Percentiles rank a stretch among this genome's conserved stretches.
These are phyloP conservation scores for Deakozyma indianensis DNA, from an alignment of 805 yeast species.

Conservation along the genomic window DNA sequence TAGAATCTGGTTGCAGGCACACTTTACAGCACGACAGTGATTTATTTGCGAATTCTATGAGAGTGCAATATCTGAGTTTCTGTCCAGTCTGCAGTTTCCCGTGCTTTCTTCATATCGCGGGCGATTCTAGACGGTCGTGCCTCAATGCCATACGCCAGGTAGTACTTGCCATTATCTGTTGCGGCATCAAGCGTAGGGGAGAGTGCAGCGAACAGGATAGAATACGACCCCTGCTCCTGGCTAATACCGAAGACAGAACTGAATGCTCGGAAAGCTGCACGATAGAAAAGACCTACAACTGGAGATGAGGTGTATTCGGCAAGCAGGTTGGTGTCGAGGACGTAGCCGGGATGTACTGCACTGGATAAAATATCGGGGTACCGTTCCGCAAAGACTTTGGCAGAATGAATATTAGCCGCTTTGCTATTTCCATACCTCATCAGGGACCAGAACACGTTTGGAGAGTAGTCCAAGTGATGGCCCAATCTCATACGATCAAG, in stretches of 20 bases:
- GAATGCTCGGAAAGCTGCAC: slow-evolving; percentile 41
- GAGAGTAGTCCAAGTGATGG: slow-evolving; percentile 38
- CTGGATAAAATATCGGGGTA: slow-evolving; percentile 51
- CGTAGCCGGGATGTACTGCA: slow-evolving; percentile 74
- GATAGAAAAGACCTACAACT: neutral
- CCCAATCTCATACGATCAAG: slow-evolving; percentile 33
- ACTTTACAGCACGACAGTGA: slow-evolving; percentile 34
- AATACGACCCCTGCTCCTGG: slow-evolving; percentile 54
- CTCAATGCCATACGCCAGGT: slow-evolving; percentile 44
- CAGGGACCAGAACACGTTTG: slow-evolving; percentile 63
- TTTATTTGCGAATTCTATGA: no score
- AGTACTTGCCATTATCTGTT: slow-evolving; percentile 58
- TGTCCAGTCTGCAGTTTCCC: slow-evolving; percentile 72
- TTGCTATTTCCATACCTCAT: slow-evolving; percentile 66
- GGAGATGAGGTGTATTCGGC: slow-evolving; percentile 45
- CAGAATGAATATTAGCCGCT: slow-evolving; percentile 62
- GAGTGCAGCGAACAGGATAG: slow-evolving; percentile 50
- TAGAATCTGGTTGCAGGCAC: slow-evolving; percentile 93
- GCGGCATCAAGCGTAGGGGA: slow-evolving; percentile 33
- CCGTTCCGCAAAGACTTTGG: slow-evolving; percentile 46
- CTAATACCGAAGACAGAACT: slow-evolving; percentile 58
- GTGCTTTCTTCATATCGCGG: slow-evolving; percentile 41
- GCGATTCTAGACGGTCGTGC: slow-evolving; percentile 47
- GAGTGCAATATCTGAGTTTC: no score
- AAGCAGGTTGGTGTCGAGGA: slow-evolving; percentile 67